phyloP scores from a whole-genome alignment of 1,139 yeast genomes.

The Pichia sp. region DNA sequence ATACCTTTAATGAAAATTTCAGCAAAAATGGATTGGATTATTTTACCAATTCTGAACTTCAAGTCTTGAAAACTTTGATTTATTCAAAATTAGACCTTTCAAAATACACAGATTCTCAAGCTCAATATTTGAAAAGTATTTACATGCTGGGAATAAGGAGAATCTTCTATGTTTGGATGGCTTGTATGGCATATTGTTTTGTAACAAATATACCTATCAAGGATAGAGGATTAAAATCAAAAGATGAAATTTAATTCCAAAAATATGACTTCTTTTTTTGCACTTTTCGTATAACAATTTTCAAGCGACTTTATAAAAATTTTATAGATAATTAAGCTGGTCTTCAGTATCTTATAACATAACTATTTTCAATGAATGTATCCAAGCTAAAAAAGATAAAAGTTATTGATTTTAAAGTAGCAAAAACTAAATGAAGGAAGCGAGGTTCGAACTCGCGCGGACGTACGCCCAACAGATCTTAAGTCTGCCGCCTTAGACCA shows the following conservation, averaged over 20 bases:
- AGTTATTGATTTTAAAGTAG: too few relatives aligned
- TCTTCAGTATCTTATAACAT: too few relatives aligned
- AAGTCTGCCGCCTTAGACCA: slow-evolving; percentile 40
- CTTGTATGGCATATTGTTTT: slow-evolving; percentile 6
- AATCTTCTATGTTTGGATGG: slow-evolving; percentile 10
- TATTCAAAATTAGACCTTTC: slow-evolving; percentile 2
- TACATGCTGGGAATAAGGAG: slow-evolving; percentile 5
- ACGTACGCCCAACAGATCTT: slow-evolving; percentile 41
- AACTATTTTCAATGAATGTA: too few relatives aligned
- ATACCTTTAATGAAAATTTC: slow-evolving; percentile 29
- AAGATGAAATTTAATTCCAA: too few relatives aligned
- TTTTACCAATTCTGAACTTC: background rate
- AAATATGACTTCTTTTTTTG: too few relatives aligned
- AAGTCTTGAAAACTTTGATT: background rate
- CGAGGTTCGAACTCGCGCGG: slow-evolving; percentile 91
- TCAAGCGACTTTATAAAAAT: too few relatives aligned
- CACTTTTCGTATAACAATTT: too few relatives aligned
- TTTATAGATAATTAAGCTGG: too few relatives aligned
- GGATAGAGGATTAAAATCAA: slow-evolving; percentile 5
- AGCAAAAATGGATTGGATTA: background rate
- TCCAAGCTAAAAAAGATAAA: too few relatives aligned
- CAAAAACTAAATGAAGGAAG: slow-evolving; percentile 77
- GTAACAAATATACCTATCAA: background rate
- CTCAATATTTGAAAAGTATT: background rate
- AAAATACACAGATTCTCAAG: background rate